Conservation (phyloP, 805 yeast genomes). For the Candida qinlingensis region DNA sequence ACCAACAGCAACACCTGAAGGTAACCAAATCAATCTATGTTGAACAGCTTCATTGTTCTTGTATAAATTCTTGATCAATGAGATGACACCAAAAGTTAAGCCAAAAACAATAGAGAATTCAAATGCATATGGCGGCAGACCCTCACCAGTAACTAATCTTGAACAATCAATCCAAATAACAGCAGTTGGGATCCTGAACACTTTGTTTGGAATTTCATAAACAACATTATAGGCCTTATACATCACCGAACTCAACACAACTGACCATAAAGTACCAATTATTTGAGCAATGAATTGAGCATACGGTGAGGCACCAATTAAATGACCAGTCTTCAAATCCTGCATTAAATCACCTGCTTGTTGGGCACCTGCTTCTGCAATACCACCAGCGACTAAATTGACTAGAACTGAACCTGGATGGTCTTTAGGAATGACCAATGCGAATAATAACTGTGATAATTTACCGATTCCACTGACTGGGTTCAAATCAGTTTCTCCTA, state of each 20-base stretch:
- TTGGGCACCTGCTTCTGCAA: slow-evolving; percentile 98
- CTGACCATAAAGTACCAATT: slow-evolving; percentile 83
- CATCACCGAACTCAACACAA: slow-evolving; percentile 72
- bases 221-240: slow-evolving; percentile 76
- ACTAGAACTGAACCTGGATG: slow-evolving; percentile 80
- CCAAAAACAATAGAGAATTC: slow-evolving; percentile 60
- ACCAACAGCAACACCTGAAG: slow-evolving; percentile 96
- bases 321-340: slow-evolving; percentile 90
- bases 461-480: slow-evolving; percentile 98
- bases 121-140: slow-evolving; percentile 75
- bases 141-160: slow-evolving; percentile 84
- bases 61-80: slow-evolving; percentile 57
- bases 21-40: slow-evolving; percentile 52
- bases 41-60: slow-evolving; percentile 32
- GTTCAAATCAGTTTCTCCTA: slow-evolving; percentile 94
- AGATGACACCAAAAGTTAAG: slow-evolving; percentile 58
- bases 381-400: slow-evolving; percentile 91
- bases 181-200: slow-evolving; percentile 90
- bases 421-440: slow-evolving; percentile 64
- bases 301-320: slow-evolving; percentile 85
- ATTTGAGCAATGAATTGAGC: slow-evolving; percentile 91
- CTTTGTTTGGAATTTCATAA: slow-evolving; percentile 77
- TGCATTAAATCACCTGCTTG: slow-evolving; percentile 99
- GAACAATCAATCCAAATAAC: slow-evolving; percentile 97
- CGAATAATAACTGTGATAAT: slow-evolving; percentile 83